These are phyloP conservation scores for Dissoconium aciculare DNA, from an alignment of 2,329 filamentous ascomycete species.

Conservation along the genomic window DNA sequence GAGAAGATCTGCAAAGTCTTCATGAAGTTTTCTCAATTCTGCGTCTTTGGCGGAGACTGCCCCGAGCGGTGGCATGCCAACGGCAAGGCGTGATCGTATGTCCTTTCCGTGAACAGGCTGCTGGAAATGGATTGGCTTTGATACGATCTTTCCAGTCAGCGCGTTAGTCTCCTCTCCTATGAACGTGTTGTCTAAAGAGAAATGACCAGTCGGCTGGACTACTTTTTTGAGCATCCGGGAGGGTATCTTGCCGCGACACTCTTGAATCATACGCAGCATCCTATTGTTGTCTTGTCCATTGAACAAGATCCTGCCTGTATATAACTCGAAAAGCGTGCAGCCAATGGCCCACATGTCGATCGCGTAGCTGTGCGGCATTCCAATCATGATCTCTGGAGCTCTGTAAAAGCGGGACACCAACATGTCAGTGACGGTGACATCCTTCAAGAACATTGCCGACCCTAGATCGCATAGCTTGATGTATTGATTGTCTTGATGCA, in stretches of 20 bases:
- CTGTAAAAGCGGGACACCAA: constrained; percentile 95
- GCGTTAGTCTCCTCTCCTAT: constrained; percentile 75
- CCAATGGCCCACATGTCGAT: constrained; percentile 98
- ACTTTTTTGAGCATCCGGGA: constrained; percentile 65
- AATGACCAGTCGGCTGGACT: background rate
- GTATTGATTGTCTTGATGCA: constrained; percentile 65
- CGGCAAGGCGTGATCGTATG: constrained; percentile 56
- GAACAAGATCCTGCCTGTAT: constrained; percentile 94
- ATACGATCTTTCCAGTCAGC: constrained; percentile 63
- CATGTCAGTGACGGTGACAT: constrained; percentile 87
- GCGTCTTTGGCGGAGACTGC: constrained; percentile 52
- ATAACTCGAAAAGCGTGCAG: constrained; percentile 91
- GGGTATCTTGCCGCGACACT: constrained; percentile 82
- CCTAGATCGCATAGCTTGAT: constrained; percentile 95
- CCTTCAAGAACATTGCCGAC: constrained; percentile 81
- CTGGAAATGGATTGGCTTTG: constrained; percentile 48
- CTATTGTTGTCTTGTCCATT: constrained; percentile 93
- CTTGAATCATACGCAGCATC: constrained; percentile 94
- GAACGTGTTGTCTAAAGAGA: constrained; percentile 60
- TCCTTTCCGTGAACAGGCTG: constrained; percentile 54
- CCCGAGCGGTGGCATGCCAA: constrained; percentile 25
- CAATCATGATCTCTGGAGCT: constrained; percentile 90
- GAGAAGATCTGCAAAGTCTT: constrained; percentile 71
- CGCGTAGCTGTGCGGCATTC: constrained; percentile 87
- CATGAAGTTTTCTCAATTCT: constrained; percentile 64